These are phyloP conservation scores for Elaeis guineensis DNA, from an alignment of 176 grass and related monocot genomes.

Conservation along the genomic window DNA sequence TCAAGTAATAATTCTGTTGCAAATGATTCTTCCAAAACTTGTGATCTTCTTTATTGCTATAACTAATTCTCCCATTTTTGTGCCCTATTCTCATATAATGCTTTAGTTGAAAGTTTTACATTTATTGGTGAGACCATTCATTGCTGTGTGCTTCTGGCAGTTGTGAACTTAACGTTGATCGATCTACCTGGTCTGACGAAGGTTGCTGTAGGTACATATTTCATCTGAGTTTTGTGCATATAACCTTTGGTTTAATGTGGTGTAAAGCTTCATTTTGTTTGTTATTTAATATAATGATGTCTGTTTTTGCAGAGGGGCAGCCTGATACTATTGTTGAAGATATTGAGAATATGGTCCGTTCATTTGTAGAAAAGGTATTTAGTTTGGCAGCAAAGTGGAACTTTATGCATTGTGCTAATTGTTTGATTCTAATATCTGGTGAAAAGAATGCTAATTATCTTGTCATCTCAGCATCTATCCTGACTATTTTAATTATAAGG, in stretches of 20 bases:
- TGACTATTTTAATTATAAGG: too few relatives aligned
- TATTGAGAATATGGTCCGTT: conserved; percentile 71
- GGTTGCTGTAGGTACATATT: conserved; percentile 65
- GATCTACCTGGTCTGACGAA: conserved; percentile 78
- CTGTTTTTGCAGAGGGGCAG: conserved; percentile 54
- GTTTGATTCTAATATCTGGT: too few relatives aligned
- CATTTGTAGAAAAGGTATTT: conserved; percentile 62
- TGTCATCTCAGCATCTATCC: too few relatives aligned
- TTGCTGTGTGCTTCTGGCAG: conserved; percentile 26
- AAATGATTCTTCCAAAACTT: too few relatives aligned
- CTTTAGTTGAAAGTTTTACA: too few relatives aligned
- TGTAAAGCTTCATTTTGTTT: too few relatives aligned
- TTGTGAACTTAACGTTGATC: conserved; percentile 82
- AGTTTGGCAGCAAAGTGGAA: not conserved
- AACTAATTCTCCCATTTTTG: too few relatives aligned
- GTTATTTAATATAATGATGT: not conserved
- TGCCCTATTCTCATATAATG: too few relatives aligned
- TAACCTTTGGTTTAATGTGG: too few relatives aligned
- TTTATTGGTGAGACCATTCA: not conserved
- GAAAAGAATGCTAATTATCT: too few relatives aligned
- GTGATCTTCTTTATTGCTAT: too few relatives aligned
- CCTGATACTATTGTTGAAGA: conserved; percentile 71
- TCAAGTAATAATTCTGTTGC: too few relatives aligned
- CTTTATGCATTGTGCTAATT: not conserved
- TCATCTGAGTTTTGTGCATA: not conserved